Evolutionary conservation across 495 filamentous ascomycete species (phyloP), one percentile per base, ranked within the genome.

Genomic region (Terfezia boudieri): DNA sequence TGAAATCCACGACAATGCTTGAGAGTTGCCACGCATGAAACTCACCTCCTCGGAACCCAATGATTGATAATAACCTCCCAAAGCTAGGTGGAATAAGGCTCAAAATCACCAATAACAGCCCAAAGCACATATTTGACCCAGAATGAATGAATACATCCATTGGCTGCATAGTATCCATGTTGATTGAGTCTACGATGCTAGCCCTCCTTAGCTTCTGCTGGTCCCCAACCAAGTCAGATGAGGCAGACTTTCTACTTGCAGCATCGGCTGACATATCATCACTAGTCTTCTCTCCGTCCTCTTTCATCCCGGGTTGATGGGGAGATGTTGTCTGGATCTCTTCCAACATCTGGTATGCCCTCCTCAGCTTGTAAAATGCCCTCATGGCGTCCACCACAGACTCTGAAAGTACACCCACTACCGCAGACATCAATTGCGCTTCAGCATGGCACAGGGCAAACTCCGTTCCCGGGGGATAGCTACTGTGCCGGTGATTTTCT

Each of bases 11-110:
- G 49, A 17, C 37, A 56, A 26, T 16, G n/a, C 9, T 11, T 12
- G 17, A 22, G 10, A 37, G 22, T 20, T 26, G 26, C 36, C 36
- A 16, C 2, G 9, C 22, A 9, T 48, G 22, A 41, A 22, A 56
- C 62, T 36, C 49, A 64, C 62, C 62, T 12, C 90, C 90, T 59
- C 76, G 80, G 66, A 96, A 95, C 11, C 92, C 92, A 48, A 95
- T 85, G 53, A 95, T 81, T 56, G 77, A 82, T 20, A 96, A 74
- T 4, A 96, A 74, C 55, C 77, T 83, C 53, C 75, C 77, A 66
- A 98, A 92, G 8, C 86, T 79, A 0, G 90, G 90, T 0, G 90
- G 92, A 0, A 98, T 76, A 74, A 95, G 83, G 32, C 85, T 86
- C 14, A 96, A 78, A 37, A 98, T 71, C 2, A 95, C 69, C 1